Evolutionary conservation across 2,329 filamentous ascomycete species (phyloP).

Genomic region (Hypoxylon sp.): DNA sequence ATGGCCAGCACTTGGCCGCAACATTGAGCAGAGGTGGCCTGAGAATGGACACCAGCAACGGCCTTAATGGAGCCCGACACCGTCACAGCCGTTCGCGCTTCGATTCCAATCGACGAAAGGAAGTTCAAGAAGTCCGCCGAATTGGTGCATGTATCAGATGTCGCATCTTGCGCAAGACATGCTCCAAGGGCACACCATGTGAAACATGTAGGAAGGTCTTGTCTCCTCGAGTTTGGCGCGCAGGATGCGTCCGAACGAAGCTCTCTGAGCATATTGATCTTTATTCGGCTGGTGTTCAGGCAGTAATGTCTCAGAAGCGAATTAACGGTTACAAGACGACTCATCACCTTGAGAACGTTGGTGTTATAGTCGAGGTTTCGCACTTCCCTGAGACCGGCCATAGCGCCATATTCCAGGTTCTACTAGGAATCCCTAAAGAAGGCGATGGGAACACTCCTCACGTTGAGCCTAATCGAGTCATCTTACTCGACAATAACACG

Average conservation of each 20-base stretch:
- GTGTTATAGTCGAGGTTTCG: constrained; percentile 69
- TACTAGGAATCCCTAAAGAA: constrained; percentile 58
- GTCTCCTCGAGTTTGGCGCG: constrained; percentile 75
- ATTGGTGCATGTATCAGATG: constrained; percentile 77
- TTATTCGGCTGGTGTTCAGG: constrained; percentile 75
- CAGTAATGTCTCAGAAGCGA: constrained; percentile 72
- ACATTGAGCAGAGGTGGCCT: constrained; percentile 64
- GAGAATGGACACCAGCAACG: constrained; percentile 66
- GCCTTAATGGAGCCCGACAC: constrained; percentile 62
- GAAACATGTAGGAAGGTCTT: constrained; percentile 75
- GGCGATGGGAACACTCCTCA: constrained; percentile 50
- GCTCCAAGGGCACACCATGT: constrained; percentile 74
- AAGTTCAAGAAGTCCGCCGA: constrained; percentile 76
- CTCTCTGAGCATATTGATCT: constrained; percentile 74
- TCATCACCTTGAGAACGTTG: constrained; percentile 64
- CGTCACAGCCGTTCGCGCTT: constrained; percentile 72
- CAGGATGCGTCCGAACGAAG: constrained; percentile 73
- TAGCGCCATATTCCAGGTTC: constrained; percentile 61
- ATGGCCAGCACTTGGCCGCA: constrained; percentile 50
- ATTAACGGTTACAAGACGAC: constrained; percentile 69
- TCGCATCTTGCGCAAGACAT: constrained; percentile 76
- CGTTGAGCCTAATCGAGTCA: constrained; percentile 53
- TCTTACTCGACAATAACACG: constrained; percentile 73
- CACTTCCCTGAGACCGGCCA: constrained; percentile 70
- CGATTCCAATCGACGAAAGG: constrained; percentile 70